A percentile compares a stretch with the other conserved stretches of the same genome.
These are phyloP conservation scores for Morella rubra DNA, from an alignment of 306 rosid species.

Conservation along the genomic window DNA sequence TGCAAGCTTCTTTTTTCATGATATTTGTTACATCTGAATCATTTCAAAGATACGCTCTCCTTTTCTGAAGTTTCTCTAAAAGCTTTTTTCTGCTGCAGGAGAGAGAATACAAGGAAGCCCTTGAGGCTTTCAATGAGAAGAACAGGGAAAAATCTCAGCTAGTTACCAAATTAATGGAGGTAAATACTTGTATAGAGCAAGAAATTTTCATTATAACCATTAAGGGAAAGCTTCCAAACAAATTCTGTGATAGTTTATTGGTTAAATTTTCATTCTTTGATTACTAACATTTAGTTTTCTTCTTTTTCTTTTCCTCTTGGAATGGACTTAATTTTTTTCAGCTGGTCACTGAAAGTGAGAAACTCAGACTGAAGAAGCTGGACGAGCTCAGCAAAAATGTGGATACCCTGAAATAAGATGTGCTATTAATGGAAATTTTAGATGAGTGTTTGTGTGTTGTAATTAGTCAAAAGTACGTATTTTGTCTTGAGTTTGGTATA, in stretches of 20 bases:
- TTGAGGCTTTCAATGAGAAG: constrained; percentile 86
- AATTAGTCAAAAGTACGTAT: background rate
- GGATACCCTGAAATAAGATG: constrained; percentile 55
- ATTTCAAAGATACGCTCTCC: background rate
- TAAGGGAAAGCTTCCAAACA: too few relatives aligned
- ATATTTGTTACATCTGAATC: background rate
- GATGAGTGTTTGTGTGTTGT: background rate
- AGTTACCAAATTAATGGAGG: constrained; percentile 53
- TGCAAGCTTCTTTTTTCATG: background rate
- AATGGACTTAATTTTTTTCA: constrained; percentile 5
- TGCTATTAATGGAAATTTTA: background rate
- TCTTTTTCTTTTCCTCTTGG: background rate
- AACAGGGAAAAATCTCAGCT: constrained; percentile 79
- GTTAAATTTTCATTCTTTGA: background rate
- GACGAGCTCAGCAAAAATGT: constrained; percentile 91
- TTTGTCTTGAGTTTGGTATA: background rate
- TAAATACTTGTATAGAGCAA: background rate
- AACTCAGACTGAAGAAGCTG: constrained; percentile 90
- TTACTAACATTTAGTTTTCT: background rate
- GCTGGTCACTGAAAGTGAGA: constrained; percentile 81
- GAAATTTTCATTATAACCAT: background rate
- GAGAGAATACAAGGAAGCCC: constrained; percentile 88
- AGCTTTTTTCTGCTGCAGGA: constrained; percentile 50
- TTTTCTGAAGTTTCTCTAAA: background rate
- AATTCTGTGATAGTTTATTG: background rate